Base-by-base conservation (phyloP, 2,329 filamentous ascomycete species). In the Anthostomella pinea region DNA sequence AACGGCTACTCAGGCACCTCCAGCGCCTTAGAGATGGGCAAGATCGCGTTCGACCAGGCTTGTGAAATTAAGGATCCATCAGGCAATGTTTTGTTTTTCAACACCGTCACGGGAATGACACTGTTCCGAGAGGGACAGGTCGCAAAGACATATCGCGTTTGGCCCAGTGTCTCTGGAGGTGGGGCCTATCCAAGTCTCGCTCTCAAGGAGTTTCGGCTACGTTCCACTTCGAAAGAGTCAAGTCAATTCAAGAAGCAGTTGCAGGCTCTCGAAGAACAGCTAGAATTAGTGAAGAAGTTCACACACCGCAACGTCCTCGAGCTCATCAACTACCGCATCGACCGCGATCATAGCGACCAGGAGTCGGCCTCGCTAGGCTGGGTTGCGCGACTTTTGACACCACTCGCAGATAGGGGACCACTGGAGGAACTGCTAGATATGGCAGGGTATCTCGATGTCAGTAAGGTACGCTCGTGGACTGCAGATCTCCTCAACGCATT, bases 401-500 rank as follows among this genome's bases (percentile, higher is more conserved):
- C 90, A 30, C 75, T 87, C 52, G 85, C 87, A 8, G 84, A 88
- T 34, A 89, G 87, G 59, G 89, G 88, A 0, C 87, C 90, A 0
- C 67, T 98, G 10, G 79, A 83, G 18, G 88, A 95, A 52, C 71
- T 94, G 14, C 71, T 98, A 19, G 84, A 91, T 38, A 77, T 91
- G 42, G 80, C 88, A 26, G 87, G 85, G 4, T 77, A 77, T 19
- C 68, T 96, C 33, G 78, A 84, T 26, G 76, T 86, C 33, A 77
- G 79, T 46, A 90, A 83, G 57, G 82, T 90, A 28, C 83, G 89
- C 35, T 82, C 87, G 16, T 97, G 89, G 84, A 93, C 88, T n/a
- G 81, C 90, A 41, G 88, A 95, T 53, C 72, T 98, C 13, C 75
- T 98, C 17, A 88, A 96, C 64, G 93, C 84, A 0, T 69, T 98